Percentiles rank a stretch among this genome's conserved stretches.
These are phyloP conservation scores for Fusarium tjaetaba DNA, from an alignment of 2,329 filamentous ascomycete genomes.

Conservation along the genomic window DNA sequence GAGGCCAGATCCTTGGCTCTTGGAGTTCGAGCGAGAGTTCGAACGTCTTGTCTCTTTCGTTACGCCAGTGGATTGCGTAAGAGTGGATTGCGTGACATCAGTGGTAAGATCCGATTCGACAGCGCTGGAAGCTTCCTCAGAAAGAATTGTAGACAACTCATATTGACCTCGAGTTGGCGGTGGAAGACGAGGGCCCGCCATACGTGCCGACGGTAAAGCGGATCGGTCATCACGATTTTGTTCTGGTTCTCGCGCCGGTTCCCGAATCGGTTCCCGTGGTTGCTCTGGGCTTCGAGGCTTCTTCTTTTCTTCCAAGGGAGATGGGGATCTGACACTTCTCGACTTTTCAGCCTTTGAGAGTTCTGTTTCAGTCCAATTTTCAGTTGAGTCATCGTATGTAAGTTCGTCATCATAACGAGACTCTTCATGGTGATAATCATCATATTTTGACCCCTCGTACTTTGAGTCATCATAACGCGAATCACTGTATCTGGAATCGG, in stretches of 20 bases:
- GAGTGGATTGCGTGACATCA: constrained; percentile 62
- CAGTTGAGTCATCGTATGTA: constrained; percentile 33
- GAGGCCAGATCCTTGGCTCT: constrained; percentile 62
- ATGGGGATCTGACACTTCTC: constrained; percentile 24
- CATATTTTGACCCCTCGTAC: constrained; percentile 29
- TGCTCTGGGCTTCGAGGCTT: constrained; percentile 14
- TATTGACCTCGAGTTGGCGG: constrained; percentile 66
- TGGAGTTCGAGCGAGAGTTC: constrained; percentile 47
- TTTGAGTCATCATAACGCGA: constrained; percentile 30
- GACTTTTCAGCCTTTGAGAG: constrained; percentile 30
- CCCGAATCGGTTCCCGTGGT: background rate
- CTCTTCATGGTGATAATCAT: constrained; percentile 28
- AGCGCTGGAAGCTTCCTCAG: constrained; percentile 59
- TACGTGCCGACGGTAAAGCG: constrained; percentile 38
- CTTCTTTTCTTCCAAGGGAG: constrained; percentile 35
- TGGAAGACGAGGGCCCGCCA: constrained; percentile 49
- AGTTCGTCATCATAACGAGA: constrained; percentile 37
- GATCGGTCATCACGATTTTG: constrained; percentile 21
- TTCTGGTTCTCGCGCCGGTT: background rate
- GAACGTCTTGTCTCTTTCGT: constrained; percentile 59
- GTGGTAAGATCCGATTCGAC: constrained; percentile 62
- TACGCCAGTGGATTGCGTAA: constrained; percentile 63
- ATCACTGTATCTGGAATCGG: constrained; percentile 35
- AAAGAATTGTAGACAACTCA: constrained; percentile 67
- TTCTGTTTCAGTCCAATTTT: constrained; percentile 43